These are phyloP conservation scores for Emydomyces testavorans DNA, from an alignment of 2,329 filamentous ascomycete genomes.

Conservation along the genomic window DNA sequence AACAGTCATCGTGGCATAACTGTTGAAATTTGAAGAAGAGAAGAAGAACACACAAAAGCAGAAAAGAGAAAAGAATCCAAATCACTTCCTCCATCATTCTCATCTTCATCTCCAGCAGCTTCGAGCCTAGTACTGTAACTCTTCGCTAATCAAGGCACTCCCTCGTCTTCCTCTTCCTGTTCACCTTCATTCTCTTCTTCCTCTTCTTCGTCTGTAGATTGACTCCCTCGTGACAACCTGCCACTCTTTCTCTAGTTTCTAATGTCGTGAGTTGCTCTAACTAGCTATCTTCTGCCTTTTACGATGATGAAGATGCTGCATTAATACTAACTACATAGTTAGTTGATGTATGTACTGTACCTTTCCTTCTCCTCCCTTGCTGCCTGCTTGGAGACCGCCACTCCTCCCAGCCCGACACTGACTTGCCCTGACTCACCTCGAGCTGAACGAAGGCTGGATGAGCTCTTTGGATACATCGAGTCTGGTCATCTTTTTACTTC, in stretches of 20 bases:
- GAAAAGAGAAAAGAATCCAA: background rate
- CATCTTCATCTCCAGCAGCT: background rate
- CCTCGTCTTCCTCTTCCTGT: background rate
- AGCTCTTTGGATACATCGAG: too few relatives aligned
- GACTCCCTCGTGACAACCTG: background rate
- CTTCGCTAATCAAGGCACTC: too few relatives aligned
- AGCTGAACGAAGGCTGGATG: too few relatives aligned
- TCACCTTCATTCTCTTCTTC: background rate
- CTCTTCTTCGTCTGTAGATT: background rate
- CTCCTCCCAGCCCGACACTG: too few relatives aligned
- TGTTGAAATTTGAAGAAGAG: too few relatives aligned
- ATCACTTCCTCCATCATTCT: background rate
- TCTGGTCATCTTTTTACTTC: too few relatives aligned
- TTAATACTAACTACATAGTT: background rate
- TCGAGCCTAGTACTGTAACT: too few relatives aligned
- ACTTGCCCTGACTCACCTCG: too few relatives aligned
- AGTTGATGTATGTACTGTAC: background rate
- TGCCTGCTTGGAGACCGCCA: slow-evolving; percentile 8
- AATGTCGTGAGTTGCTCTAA: too few relatives aligned
- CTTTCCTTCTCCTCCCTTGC: background rate
- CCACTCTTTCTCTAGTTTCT: background rate
- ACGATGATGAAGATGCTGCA: background rate
- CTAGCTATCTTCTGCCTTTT: too few relatives aligned
- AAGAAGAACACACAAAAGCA: background rate
- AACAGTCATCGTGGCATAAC: too few relatives aligned